Evolutionary conservation across 2,329 filamentous ascomycete genomes (phyloP).

Genomic region (Alternaria burnsii): DNA sequence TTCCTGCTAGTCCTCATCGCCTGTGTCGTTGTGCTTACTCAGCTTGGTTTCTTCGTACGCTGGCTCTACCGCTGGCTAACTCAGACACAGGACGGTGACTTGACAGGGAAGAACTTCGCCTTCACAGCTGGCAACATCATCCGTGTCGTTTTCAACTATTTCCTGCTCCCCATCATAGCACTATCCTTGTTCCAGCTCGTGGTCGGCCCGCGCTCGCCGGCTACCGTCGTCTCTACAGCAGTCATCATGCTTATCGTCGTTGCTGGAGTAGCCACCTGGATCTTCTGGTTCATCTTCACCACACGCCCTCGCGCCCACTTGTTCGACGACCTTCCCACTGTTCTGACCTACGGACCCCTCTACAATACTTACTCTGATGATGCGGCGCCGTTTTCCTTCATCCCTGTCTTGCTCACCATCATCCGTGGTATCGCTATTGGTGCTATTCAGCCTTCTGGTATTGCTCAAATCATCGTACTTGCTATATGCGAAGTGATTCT

Average conservation of each 20-base stretch:
- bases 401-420: conserved; percentile 85
- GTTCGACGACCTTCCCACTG: conserved; percentile 91
- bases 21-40: conserved; percentile 72
- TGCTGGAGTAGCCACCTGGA: conserved; percentile 77
- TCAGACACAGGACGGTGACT: conserved; percentile 80
- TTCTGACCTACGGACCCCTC: conserved; percentile 88
- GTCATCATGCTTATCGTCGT: conserved; percentile 77
- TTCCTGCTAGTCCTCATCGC: conserved; percentile 84
- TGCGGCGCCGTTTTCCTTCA: conserved; percentile 86
- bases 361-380: conserved; percentile 98
- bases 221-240: conserved; percentile 76
- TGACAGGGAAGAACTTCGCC: conserved; percentile 89
- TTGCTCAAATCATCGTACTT: conserved; percentile 89
- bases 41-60: conserved; percentile 77
- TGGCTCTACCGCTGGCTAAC: conserved; percentile 78
- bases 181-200: conserved; percentile 93
- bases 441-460: conserved; percentile 89
- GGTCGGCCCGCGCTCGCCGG: conserved; percentile 71
- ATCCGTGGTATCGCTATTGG: conserved; percentile 90
- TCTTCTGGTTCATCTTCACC: conserved; percentile 79
- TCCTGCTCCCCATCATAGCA: conserved; percentile 85
- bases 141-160: conserved; percentile 90
- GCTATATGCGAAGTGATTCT: conserved; percentile 94
- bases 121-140: conserved; percentile 70
- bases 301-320: conserved; percentile 85